Base-by-base conservation (phyloP, 2,329 filamentous ascomycete genomes). In the Botrytis cinerea region DNA sequence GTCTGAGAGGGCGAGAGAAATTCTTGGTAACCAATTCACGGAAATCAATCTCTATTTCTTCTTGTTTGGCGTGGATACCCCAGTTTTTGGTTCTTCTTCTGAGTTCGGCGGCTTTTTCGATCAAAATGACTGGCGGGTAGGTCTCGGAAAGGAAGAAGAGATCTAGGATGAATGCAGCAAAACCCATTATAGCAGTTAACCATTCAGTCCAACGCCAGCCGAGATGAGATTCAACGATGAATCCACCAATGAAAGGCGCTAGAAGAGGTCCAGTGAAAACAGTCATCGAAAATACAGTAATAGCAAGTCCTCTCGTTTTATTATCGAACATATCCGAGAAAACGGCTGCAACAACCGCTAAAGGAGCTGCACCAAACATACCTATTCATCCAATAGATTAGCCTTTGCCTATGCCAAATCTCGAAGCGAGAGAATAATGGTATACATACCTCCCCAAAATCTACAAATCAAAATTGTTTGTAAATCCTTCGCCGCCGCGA, bases 121-220 rank as follows among this genome's bases (percentile, higher is more conserved):
- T 84, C 32, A 93, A 84, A 77, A 93, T 89, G 48, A 88, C 85
- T 16, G 90, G 90, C 62, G 91, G 90, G 79, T 93, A 93, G 0
- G 91, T 92, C 83, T 93, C 91, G 79, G 88, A 83, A 73, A 93
- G 84, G 83, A 91, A 88, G 77, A 92, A 75, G 9, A 91, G 73
- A 79, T 91, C 88, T 67, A 91, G 83, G 43, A 82, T 77, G 76
- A 91, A 88, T 73, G 89, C 87, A 38, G 85, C 74, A 74, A 88
- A 89, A 46, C 91, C 89, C 85, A 93, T 89, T 76, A 92, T 87
- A 73, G 87, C 83, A 38, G 84, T 81, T 43, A 91, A 82, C 78
- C 91, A 93, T 83, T 91, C 87, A 7, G 90, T 92, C 91, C 91
- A 93, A 75, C 91, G 88, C 91, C 91, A 93, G 74, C 90, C 90